Evolutionary conservation across 495 filamentous ascomycete genomes (phyloP), one percentile per base, ranked within the genome.

Genomic region (Annulohypoxylon nitens): DNA sequence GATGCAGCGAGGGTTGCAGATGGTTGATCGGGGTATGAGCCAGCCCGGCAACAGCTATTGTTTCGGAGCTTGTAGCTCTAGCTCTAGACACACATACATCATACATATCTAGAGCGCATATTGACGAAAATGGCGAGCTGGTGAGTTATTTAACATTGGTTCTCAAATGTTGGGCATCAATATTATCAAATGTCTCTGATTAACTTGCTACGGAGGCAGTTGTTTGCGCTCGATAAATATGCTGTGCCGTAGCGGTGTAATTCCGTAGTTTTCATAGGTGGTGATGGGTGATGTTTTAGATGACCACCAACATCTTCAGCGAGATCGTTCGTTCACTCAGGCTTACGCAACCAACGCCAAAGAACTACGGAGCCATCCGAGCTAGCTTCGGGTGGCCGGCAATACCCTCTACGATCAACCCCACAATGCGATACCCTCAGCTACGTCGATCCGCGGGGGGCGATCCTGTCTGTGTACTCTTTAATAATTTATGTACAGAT

Each of bases 331-430:
- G 16, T 2, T 18, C 20, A 23, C 20, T 23, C 20, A 23, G 20
- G 20, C 20, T 23, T 23, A 23, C 20, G 33, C 53, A 47, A n/a
- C 11, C 12, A 6, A 45, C 20, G 4, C 23, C 30, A 30, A 30
- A 30, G 34, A 23, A 0, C 25, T n/a, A 34, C 67, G 51, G 60
- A 57, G 41, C 62, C 34, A 61, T 23, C 54, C 55, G 30, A 69
- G 54, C 37, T 69, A 60, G 64, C 55, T 61, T 69, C 71, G 71
- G 71, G 65, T 58, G 55, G 51, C 39, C 71, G 71, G 71, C 60
- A 58, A n/a, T 60, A 37, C 6, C 63, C 59, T 51, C 57, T 43
- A 51, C 55, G 60, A 61, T 69, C 64, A 60, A 74, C 71, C 71
- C 71, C 66, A 74, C 66, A 63, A 20, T 48, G 11, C 53, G 55